Evolutionary conservation across 2,329 filamentous ascomycete species (phyloP).

Genomic region (Daldinia sp.): DNA sequence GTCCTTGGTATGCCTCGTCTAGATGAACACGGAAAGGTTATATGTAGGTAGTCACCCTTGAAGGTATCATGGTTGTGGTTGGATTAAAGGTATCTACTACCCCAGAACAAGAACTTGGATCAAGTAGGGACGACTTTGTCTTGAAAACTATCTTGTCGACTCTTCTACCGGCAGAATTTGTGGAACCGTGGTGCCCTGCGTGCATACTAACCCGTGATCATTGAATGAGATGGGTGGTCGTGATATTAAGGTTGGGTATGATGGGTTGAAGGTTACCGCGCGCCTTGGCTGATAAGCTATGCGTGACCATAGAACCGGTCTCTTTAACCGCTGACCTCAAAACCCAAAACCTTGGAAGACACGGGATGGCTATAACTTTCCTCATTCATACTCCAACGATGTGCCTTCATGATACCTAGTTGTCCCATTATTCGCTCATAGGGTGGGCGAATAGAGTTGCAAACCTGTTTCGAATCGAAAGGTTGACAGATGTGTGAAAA

Average conservation of each 20-base stretch:
- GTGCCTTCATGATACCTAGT: not conserved
- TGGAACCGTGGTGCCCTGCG: slow-evolving; percentile 11
- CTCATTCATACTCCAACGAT: not conserved
- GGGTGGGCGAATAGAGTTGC: not conserved
- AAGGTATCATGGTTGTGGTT: slow-evolving; percentile 13
- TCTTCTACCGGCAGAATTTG: slow-evolving; percentile 17
- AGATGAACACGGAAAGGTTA: slow-evolving; percentile 9
- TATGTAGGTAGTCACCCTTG: slow-evolving; percentile 7
- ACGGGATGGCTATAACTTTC: slow-evolving; percentile 1
- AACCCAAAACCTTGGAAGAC: not conserved
- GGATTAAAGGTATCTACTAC: slow-evolving; percentile 2
- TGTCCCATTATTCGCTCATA: not conserved
- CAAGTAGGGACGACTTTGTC: not conserved
- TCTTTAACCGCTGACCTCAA: not conserved
- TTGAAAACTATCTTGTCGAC: not conserved
- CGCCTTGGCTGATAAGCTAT: not conserved
- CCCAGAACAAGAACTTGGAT: slow-evolving; percentile 12
- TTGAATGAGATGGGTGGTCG: slow-evolving; percentile 3
- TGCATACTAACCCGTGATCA: slow-evolving; percentile 18
- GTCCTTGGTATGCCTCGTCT: slow-evolving; percentile 8
- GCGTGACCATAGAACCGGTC: not conserved
- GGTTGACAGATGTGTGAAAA: not conserved
- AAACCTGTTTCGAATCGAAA: slow-evolving; percentile 1
- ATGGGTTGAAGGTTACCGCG: not conserved
- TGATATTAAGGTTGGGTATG: not conserved